Percentiles rank a stretch among this genome's conserved stretches.
These are phyloP conservation scores for Penicillium freii DNA, from an alignment of 2,329 filamentous ascomycete genomes.

Conservation along the genomic window DNA sequence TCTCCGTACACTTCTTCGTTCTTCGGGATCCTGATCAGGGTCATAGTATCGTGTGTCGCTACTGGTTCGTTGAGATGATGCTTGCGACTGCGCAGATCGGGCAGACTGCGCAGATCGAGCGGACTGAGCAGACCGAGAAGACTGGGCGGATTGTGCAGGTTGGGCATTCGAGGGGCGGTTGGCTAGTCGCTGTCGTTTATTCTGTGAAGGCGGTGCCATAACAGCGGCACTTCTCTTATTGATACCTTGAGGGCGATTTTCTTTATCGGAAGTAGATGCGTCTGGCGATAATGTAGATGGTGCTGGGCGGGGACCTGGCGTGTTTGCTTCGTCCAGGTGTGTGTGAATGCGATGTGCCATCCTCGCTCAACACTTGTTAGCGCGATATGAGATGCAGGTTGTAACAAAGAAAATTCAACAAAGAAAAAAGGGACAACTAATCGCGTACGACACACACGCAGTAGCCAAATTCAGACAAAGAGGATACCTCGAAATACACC, in stretches of 20 bases:
- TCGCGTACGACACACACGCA: neutral
- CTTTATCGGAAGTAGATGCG: slow-evolving; percentile 49
- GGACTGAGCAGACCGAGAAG: neutral
- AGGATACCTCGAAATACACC: neutral
- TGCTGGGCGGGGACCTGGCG: slow-evolving; percentile 18
- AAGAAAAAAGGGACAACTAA: neutral
- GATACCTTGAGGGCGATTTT: slow-evolving; percentile 41
- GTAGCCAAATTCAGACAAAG: neutral
- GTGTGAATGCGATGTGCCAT: slow-evolving; percentile 30
- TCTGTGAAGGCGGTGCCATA: slow-evolving; percentile 23
- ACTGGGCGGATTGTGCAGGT: neutral
- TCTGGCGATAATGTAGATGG: slow-evolving; percentile 36
- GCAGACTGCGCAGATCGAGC: slow-evolving; percentile 4
- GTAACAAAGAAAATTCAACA: slow-evolving; percentile 5
- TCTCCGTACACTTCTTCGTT: slow-evolving; percentile 69
- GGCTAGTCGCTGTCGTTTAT: slow-evolving; percentile 49
- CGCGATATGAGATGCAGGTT: slow-evolving; percentile 12
- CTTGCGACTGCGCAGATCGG: slow-evolving; percentile 17
- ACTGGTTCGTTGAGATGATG: slow-evolving; percentile 26
- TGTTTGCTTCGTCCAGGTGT: slow-evolving; percentile 16
- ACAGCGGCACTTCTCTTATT: slow-evolving; percentile 40
- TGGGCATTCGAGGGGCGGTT: slow-evolving; percentile 33
- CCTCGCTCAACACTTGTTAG: slow-evolving; percentile 18
- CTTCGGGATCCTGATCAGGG: slow-evolving; percentile 74
- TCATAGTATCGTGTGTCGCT: slow-evolving; percentile 63